A percentile compares a stretch with the other conserved stretches of the same genome.
Evolutionary conservation across 2,329 filamentous ascomycete species (phyloP).

Genomic region (Plectosphaerella cucumerina): DNA sequence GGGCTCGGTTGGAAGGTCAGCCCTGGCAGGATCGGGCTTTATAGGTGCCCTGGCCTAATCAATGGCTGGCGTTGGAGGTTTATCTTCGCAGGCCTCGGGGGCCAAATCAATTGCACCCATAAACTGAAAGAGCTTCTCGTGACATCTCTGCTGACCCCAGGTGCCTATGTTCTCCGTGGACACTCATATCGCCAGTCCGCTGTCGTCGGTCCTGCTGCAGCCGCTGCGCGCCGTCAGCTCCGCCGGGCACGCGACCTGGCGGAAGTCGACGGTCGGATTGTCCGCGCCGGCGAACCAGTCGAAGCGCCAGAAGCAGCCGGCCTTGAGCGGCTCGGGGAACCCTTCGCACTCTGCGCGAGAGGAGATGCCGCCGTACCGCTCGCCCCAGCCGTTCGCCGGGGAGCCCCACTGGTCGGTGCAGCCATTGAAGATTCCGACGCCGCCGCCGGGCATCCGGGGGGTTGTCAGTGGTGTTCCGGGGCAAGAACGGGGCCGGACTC

Average conservation of each 20-base stretch:
- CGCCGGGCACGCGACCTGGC: conserved; percentile 51
- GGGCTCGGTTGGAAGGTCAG: no score
- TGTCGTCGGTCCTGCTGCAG: conserved; percentile 21
- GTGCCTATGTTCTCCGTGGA: no score
- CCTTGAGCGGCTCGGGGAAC: conserved; percentile 50
- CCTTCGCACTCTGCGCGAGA: conserved; percentile 44
- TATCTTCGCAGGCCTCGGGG: no score
- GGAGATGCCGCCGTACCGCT: conserved; percentile 53
- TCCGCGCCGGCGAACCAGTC: conserved; percentile 59
- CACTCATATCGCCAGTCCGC: not conserved
- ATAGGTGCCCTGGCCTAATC: no score
- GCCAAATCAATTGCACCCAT: no score
- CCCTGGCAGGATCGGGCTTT: no score
- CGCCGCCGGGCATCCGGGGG: conserved; percentile 42
- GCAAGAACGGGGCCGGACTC: conserved; percentile 13
- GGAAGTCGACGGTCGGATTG: conserved; percentile 52
- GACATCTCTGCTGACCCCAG: no score
- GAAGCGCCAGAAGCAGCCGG: conserved; percentile 60
- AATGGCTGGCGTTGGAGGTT: no score
- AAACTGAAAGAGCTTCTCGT: no score
- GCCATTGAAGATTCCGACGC: conserved; percentile 48
- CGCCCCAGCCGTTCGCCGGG: conserved; percentile 47
- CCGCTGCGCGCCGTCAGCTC: conserved; percentile 37
- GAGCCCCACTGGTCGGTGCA: conserved; percentile 36
- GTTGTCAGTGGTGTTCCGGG: not conserved